Evolutionary conservation across 2,329 filamentous ascomycete species (phyloP).

Genomic region (Aureobasidium sp.): DNA sequence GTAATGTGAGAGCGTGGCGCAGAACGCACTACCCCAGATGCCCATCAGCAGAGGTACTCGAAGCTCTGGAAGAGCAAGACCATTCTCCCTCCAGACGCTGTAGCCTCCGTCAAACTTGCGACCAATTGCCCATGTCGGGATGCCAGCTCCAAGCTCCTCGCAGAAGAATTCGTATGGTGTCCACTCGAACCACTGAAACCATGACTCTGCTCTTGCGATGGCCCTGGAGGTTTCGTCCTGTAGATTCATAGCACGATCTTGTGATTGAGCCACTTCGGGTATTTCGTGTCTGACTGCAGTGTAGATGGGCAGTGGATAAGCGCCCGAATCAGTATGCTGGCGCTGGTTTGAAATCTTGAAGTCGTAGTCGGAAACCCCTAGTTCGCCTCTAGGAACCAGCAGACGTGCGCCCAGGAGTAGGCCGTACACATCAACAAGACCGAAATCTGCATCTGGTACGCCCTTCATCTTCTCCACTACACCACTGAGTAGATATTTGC

Average conservation of each 20-base stretch:
- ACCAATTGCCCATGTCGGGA: constrained; percentile 90
- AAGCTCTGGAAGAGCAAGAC: constrained; percentile 72
- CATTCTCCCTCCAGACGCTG: constrained; percentile 56
- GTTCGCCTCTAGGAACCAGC: constrained; percentile 77
- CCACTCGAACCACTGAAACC: constrained; percentile 98
- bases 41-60: constrained; percentile 80
- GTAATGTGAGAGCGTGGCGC: constrained; percentile 90
- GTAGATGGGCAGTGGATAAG: constrained; percentile 87
- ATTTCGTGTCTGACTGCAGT: constrained; percentile 95
- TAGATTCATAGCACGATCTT: constrained; percentile 26
- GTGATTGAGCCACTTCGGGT: constrained; percentile 51
- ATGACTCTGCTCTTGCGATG: constrained; percentile 56
- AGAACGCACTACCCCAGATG: constrained; percentile 95
- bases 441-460: constrained; percentile 71
- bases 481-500: constrained; percentile 81
- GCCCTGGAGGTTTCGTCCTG: constrained; percentile 32
- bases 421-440: constrained; percentile 89
- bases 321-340: constrained; percentile 66
- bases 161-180: constrained; percentile 94
- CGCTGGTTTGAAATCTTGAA: constrained; percentile 88
- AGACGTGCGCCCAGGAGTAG: constrained; percentile 76
- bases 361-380: constrained; percentile 67
- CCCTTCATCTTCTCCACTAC: constrained; percentile 88
- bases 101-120: constrained; percentile 69
- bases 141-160: constrained; percentile 83